These are phyloP conservation scores for Plantago coronopus DNA, from an alignment of 305 asterid species.

Conservation along the genomic window DNA sequence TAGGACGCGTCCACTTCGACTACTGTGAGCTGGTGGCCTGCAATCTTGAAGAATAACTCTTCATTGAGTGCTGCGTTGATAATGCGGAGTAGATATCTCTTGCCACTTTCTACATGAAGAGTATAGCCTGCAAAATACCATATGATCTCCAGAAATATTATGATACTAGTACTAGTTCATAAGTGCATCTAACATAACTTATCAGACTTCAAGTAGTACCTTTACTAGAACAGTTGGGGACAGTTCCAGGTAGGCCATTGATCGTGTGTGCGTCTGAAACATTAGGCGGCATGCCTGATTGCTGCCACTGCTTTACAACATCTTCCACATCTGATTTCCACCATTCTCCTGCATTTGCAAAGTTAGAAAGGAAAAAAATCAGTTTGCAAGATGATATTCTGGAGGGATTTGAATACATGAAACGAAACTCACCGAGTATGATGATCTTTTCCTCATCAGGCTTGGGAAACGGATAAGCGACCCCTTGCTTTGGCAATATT, in stretches of 20 bases:
- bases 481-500: slow-evolving; percentile 48
- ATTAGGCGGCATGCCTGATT: slow-evolving; percentile 50
- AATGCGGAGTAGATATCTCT: slow-evolving; percentile 58
- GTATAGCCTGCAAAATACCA: slow-evolving; percentile 37
- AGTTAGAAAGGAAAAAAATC: not conserved
- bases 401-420: not conserved
- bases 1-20: slow-evolving; percentile 68
- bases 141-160: not conserved
- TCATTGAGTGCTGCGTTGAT: slow-evolving; percentile 54
- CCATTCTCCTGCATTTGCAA: slow-evolving; percentile 54
- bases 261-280: slow-evolving; percentile 74
- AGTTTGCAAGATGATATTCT: not conserved
- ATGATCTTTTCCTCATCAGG: slow-evolving; percentile 54
- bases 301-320: slow-evolving; percentile 51
- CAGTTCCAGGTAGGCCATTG: slow-evolving; percentile 56
- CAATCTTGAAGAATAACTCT: slow-evolving; percentile 62
- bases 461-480: slow-evolving; percentile 64
- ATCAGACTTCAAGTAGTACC: slow-evolving; percentile 30
- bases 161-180: too few species aligned
- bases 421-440: slow-evolving; percentile 39
- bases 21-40: slow-evolving; percentile 46
- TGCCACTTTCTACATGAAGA: slow-evolving; percentile 52
- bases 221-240: slow-evolving; percentile 53
- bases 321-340: slow-evolving; percentile 66
- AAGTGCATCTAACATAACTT: too few species aligned